Percentiles rank a stretch among this genome's conserved stretches.
phyloP scores from a whole-genome alignment of 345 rosid genomes.

The Arabidopsis arenosa region DNA sequence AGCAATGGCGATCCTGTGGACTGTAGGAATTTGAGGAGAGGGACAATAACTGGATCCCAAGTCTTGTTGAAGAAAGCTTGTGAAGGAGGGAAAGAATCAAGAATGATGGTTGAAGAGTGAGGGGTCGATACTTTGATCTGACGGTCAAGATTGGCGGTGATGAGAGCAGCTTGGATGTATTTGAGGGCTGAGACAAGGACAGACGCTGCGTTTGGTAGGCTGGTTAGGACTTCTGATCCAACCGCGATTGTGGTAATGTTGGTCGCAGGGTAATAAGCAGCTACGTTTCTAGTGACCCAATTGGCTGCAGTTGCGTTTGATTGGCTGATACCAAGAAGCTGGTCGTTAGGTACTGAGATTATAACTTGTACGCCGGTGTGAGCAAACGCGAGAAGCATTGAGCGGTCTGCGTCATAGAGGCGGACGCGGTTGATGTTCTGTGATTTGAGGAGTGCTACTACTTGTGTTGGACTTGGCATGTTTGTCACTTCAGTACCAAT shows the following conservation, averaged over 20 bases:
- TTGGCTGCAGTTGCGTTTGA: conserved; percentile 98
- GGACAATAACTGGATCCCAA: conserved; percentile 88
- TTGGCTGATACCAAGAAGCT: conserved; percentile 94
- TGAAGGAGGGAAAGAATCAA: conserved; percentile 98
- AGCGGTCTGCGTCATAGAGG: conserved; percentile 82
- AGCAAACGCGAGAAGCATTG: conserved; percentile 87
- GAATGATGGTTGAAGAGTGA: conserved; percentile 82
- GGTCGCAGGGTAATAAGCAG: conserved; percentile 88
- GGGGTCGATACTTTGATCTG: conserved; percentile 93
- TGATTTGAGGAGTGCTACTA: conserved; percentile 82
- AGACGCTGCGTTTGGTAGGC: conserved; percentile 75
- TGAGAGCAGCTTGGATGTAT: conserved; percentile 84
- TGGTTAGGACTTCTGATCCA: conserved; percentile 84
- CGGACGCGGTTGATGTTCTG: conserved; percentile 83
- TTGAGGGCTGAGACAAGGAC: conserved; percentile 84
- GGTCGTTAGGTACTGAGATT: conserved; percentile 92
- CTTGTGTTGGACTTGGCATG: conserved; percentile 93
- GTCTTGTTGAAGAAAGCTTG: conserved; percentile 97
- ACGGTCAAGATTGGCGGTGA: conserved; percentile 86
- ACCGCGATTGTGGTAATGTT: conserved; percentile 90
- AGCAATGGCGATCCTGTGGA: conserved; percentile 77
- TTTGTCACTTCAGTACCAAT: conserved; percentile 84
- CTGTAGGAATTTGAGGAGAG: conserved; percentile 86
- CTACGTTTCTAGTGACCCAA: conserved; percentile 88
- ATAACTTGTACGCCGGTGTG: conserved; percentile 84